Conservation (phyloP, 257 asterid species). For the Jaltomata sinuosa region DNA sequence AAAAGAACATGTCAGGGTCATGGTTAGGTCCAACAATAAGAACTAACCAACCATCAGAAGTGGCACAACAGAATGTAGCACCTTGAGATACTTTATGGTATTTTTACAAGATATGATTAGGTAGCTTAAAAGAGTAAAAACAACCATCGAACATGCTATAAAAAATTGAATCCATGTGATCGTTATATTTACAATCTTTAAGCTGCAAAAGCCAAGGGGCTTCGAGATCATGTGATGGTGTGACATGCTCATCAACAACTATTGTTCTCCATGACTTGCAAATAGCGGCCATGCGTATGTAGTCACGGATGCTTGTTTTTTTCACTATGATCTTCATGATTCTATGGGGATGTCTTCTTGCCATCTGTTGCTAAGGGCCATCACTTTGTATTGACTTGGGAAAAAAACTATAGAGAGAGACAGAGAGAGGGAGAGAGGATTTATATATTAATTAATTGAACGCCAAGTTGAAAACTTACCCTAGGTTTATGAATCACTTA, state of each 20-base stretch:
- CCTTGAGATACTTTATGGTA: neutral
- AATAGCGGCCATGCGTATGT: neutral
- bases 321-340: neutral
- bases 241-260: neutral
- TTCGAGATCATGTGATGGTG: neutral
- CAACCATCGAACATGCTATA: neutral
- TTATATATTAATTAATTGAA: no score
- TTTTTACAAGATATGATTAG: neutral
- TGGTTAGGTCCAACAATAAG: neutral
- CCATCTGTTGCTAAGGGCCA: neutral
- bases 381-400: no score
- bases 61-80: neutral
- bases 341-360: neutral
- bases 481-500: no score
- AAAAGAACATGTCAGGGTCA: neutral
- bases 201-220: neutral
- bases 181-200: neutral
- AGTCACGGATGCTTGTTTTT: no score
- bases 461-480: no score
- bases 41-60: neutral
- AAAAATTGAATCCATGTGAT: neutral
- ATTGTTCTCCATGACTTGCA: no score
- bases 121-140: neutral
- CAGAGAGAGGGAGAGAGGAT: no score
- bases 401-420: no score